Evolutionary conservation across 768 basidiomycete species (phyloP), one percentile per base, ranked within the genome.

Genomic region (Boletales sp.): DNA sequence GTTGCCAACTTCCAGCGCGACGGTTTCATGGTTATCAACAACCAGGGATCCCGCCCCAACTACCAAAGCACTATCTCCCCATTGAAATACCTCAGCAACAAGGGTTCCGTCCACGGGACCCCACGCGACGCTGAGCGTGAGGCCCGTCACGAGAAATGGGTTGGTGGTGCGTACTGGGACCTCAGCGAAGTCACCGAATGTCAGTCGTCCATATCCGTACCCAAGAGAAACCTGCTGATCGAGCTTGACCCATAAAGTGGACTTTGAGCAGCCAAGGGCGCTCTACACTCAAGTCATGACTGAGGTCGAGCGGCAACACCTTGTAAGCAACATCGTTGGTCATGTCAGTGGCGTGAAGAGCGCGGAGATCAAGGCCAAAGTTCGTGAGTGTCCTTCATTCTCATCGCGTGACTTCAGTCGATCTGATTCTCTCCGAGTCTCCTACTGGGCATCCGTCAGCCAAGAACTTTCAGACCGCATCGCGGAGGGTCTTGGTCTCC

Each of bases 1-100:
- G 74, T 90, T 47, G 78, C 82, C 53, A 94, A 95, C 81, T 95
- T 94, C 87, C 92, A 95, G 72, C 87, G 94, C 39, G 93, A 89
- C 59, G 94, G 94, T 18, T 48, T 70, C 8, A 76, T 72, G 69
- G 73, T 82, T 1, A 81, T 83, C 70, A 69, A 83, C 63, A 90
- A 84, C 63, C 93, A 95, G 70, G 94, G 91, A 54, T 66, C 74
- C 51, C 80, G 90, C 19, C 91, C 94, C 53, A 92, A 90, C 77
- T 97, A 95, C 76, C 81, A 86, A 72, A 87, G 86, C 71, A 78
- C 78, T 43, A 80, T 93, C 64, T 69, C 76, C 40, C 86, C 90
- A 8, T 78, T 97, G 50, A 66, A 70, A n/a, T 92, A 86, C 75
- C 66, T 71, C 51, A 71, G 62, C 29, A 69, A 70, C 48, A 73